Base-by-base conservation (phyloP, 2,329 filamentous ascomycete genomes). In the Curvularia sp. region DNA sequence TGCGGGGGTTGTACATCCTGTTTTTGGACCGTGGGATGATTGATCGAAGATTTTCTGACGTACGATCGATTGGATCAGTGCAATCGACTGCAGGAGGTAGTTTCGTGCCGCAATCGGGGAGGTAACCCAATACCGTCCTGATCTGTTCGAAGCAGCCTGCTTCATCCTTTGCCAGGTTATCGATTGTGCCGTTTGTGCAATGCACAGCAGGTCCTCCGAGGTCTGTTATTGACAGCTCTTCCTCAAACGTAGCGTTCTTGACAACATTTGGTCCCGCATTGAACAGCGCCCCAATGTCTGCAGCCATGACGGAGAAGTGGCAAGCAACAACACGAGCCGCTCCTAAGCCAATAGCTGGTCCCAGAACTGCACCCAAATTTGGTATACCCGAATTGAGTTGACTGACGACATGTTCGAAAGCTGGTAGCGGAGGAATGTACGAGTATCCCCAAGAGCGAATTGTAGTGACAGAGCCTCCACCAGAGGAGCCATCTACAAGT, bases 281-380 rank as follows among this genome's bases (percentile, higher is more conserved):
- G 68, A 89, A 88, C 23, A 89, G 67, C 1, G 81, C 80, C 0
- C 86, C 87, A 1, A 89, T 79, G 68, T 89, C 85, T 4, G 78
- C 85, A 3, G 86, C 86, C 86, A 89, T 89, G 32, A 89, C 86
- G 1, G 82, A 86, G 67, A 89, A 89, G 68, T 89, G 87, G 45
- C 85, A 88, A 1, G 81, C 80, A 1, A 86, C 84, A 0, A 88
- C 85, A 39, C 86, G 77, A 1, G 86, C 86, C 3, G 86, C 86
- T 7, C 87, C 86, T 2, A 89, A 76, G 0, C 87, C 87, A 59
- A 89, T 87, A 0, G 86, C 86, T 5, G 87, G 86, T 0, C 87
- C 87, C 10, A 89, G 66, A 0, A 88, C 84, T 1, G 86, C 86
- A 1, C 86, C 86, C 1, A 89, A 67, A 67, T 89, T 89, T 1